These are phyloP conservation scores for Omphalea diandra DNA, from an alignment of 441 rosid species.

Conservation along the genomic window DNA sequence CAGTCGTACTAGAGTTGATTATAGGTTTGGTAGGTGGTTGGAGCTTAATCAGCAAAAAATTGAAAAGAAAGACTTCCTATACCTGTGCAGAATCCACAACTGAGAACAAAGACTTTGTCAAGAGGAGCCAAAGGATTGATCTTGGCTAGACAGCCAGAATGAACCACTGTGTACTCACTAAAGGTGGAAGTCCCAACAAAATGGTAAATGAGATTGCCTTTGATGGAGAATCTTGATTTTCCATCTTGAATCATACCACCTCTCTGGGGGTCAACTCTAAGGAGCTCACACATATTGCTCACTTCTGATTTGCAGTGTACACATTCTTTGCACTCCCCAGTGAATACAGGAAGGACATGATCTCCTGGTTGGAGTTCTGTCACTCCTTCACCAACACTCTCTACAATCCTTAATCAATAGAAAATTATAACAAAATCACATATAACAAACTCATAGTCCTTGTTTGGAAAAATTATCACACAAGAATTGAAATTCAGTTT, in stretches of 20 bases:
- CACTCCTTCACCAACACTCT: conserved; percentile 59
- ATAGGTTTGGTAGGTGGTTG: no score
- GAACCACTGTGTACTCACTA: conserved; percentile 56
- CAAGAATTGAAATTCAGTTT: no score
- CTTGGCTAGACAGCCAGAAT: conserved; percentile 54
- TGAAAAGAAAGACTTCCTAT: neutral
- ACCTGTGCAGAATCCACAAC: conserved; percentile 65
- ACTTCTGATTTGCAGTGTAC: conserved; percentile 50
- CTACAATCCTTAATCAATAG: conserved; percentile 37
- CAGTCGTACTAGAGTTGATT: no score
- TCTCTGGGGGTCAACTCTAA: conserved; percentile 50
- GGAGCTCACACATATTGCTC: conserved; percentile 55
- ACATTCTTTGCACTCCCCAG: conserved; percentile 56
- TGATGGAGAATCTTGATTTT: conserved; percentile 48
- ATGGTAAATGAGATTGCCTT: conserved; percentile 49
- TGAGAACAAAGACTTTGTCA: conserved; percentile 54
- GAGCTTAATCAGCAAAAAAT: neutral
- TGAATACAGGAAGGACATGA: conserved; percentile 59
- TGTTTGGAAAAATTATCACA: no score
- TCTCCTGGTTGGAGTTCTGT: conserved; percentile 51
- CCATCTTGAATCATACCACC: conserved; percentile 54
- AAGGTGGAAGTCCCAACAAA: conserved; percentile 57
- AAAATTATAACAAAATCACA: conserved; percentile 1
- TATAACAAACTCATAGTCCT: neutral
- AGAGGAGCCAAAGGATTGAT: conserved; percentile 55